phyloP scores from a whole-genome alignment of 2,329 filamentous ascomycete species.

The Dendrostoma leiphaemia region DNA sequence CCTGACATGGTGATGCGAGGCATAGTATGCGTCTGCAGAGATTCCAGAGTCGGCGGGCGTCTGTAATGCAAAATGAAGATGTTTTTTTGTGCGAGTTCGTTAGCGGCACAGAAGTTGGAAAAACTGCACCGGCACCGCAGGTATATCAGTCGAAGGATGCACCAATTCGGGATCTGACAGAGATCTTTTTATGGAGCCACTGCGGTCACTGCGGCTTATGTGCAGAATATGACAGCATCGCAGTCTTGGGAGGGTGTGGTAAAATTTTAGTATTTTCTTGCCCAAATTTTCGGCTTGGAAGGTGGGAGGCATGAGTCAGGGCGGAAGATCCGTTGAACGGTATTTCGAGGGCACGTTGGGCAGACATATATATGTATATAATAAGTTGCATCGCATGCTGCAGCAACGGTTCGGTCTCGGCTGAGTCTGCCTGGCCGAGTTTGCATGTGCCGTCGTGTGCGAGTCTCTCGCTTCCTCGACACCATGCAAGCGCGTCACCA shows the following conservation, averaged over 20 bases:
- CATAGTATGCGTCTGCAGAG: neutral
- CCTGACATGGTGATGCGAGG: neutral
- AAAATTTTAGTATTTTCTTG: conserved; percentile 3
- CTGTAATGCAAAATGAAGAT: neutral
- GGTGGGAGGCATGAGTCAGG: conserved; percentile 19
- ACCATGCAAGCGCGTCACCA: neutral
- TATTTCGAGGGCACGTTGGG: neutral
- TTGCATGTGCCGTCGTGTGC: conserved; percentile 4
- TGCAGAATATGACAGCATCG: conserved; percentile 5
- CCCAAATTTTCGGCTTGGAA: conserved; percentile 1
- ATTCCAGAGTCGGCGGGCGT: neutral
- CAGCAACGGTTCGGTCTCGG: conserved; percentile 2
- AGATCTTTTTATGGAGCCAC: conserved; percentile 18
- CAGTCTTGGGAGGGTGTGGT: conserved; percentile 8
- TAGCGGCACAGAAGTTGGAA: neutral
- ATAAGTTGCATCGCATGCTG: neutral
- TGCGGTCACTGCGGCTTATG: conserved; percentile 12
- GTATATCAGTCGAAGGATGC: conserved; percentile 6
- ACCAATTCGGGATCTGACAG: conserved; percentile 2
- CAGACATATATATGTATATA: conserved; percentile 5
- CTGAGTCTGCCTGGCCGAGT: conserved; percentile 2
- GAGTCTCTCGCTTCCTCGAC: too few species aligned
- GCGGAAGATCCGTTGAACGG: neutral
- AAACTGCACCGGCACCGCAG: neutral
- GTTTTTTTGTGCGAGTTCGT: too few species aligned